A percentile compares a stretch with the other conserved stretches of the same genome.
Conservation (phyloP, 805 yeast species). For the Candida verbasci region DNA sequence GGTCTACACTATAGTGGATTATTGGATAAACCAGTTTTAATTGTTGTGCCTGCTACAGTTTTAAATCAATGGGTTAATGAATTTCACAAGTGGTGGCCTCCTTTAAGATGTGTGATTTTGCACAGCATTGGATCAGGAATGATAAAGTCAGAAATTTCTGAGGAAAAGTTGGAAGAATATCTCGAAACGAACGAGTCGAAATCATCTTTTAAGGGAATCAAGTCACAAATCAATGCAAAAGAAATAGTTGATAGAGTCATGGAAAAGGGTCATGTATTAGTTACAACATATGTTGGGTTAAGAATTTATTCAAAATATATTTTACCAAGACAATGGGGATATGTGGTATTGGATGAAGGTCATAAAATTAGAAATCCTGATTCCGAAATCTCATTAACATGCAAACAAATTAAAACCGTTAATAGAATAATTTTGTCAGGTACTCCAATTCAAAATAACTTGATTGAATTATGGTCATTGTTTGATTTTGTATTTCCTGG, state of each 20-base stretch:
- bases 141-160: constrained; percentile 32
- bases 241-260: constrained; percentile 55
- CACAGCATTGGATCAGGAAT: constrained; percentile 94
- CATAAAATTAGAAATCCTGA: constrained; percentile 96
- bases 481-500: constrained; percentile 97
- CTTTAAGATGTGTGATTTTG: constrained; percentile 75
- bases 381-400: constrained; percentile 76
- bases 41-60: constrained; percentile 97
- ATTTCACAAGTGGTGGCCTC: constrained; percentile 98
- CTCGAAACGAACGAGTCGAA: constrained; percentile 42
- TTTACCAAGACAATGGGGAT: constrained; percentile 78
- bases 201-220: constrained; percentile 19
- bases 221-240: constrained; percentile 37
- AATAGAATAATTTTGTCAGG: constrained; percentile 88
- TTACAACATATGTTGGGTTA: constrained; percentile 90
- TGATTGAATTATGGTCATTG: constrained; percentile 88
- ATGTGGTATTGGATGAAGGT: constrained; percentile 91
- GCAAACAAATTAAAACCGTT: constrained; percentile 81
- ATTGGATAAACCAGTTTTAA: constrained; percentile 69
- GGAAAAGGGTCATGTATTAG: constrained; percentile 71
- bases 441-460: constrained; percentile 93
- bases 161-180: constrained; percentile 47
- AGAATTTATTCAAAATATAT: constrained; percentile 60
- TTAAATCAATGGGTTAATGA: constrained; percentile 97
- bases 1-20: constrained; percentile 80